Evolutionary conservation across 768 basidiomycete genomes (phyloP), one percentile per base, ranked within the genome.

Genomic region (Tylopilus rubrobrunneus): DNA sequence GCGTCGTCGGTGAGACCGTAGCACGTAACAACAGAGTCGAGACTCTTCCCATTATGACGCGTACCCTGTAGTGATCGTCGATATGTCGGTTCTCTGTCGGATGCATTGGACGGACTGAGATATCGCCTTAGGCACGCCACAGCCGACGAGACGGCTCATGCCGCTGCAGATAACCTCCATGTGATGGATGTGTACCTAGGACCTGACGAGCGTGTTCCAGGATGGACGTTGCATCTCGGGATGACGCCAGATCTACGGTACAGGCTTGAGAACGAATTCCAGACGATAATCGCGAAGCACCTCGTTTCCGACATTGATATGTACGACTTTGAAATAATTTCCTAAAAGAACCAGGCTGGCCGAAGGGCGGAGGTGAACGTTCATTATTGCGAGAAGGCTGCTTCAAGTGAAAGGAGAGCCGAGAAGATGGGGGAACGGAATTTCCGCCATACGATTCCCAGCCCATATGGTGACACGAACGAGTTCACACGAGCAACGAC

Each of bases 231-330:
- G 19, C 43, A 61, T 61, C 53, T 52, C 21, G 37, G 36, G 44
- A 52, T 45, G 61, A 56, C 36, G 49, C 58, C 58, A 56, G 53
- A 62, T 64, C 54, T 51, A 42, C 53, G 56, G 56, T 34, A 42
- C n/a, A 34, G 23, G 49, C 61, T 53, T 60, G 58, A 58, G 58
- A 59, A 56, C 45, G 55, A 29, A 21, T 31, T 53, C n/a, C 15
- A 29, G 43, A 44, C 17, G 62, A 63, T 64, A 65, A 56, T 62
- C 52, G 53, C 46, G 50, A 63, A 54, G 50, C 33, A 44, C 49
- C 39, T 58, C 55, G 54, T 55, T 47, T 54, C 46, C 42, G 48
- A 56, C 42, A 56, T 48, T 6, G 4, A 36, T 54, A 23, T 44
- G 36, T 37, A 37, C n/a, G 37, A 37, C 37, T 37, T 37, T 37